These are phyloP conservation scores for Plasmodium ovale DNA, from an alignment of 169 alveolate genomes.

Conservation along the genomic window DNA sequence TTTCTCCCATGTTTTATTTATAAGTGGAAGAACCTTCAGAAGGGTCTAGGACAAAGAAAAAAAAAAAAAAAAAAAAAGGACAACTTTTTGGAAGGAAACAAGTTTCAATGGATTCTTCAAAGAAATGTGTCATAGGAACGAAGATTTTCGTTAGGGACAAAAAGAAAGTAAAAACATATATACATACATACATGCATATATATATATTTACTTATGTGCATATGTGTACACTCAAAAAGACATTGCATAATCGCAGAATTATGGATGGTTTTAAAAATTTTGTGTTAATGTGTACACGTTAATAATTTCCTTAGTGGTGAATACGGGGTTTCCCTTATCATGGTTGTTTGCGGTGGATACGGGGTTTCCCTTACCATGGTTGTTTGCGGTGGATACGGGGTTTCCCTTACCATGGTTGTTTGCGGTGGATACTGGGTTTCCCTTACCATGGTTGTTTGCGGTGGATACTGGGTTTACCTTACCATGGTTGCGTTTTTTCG, in stretches of 20 bases:
- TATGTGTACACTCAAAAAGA: neutral
- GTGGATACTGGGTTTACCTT: no score
- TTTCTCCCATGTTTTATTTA: no score
- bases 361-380: neutral
- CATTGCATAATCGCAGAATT: no score
- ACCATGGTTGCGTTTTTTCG: no score
- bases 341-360: neutral
- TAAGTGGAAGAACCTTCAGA: no score
- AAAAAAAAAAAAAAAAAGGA: neutral
- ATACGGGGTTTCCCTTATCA: neutral
- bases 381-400: no score
- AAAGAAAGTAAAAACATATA: slow-evolving; percentile 20
- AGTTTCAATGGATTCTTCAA: slow-evolving; percentile 21
- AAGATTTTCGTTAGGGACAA: slow-evolving; percentile 58
- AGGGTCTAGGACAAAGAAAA: no score
- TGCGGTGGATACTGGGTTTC: no score
- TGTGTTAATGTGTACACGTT: neutral
- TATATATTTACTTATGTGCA: neutral
- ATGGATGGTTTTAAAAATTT: no score
- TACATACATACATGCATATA: neutral
- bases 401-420: no score
- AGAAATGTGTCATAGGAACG: slow-evolving; percentile 54
- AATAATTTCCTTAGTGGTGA: neutral
- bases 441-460: no score
- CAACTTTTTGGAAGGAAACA: neutral